These are phyloP conservation scores for Vinca major DNA, from an alignment of 305 asterid genomes.

Conservation along the genomic window DNA sequence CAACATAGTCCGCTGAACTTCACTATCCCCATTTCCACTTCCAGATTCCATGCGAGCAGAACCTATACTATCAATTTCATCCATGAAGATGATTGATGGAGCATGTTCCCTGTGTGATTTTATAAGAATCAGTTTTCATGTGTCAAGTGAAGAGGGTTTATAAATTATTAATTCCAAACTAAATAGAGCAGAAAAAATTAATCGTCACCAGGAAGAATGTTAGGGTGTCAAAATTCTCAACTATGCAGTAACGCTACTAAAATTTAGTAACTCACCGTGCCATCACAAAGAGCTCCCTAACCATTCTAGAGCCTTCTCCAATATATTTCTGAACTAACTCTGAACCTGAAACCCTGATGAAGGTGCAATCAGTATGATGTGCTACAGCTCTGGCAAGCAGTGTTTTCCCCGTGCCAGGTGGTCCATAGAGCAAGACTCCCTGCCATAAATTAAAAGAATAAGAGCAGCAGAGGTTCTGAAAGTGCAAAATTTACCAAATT, in stretches of 20 bases:
- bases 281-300: constrained; percentile 90
- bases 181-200: neutral
- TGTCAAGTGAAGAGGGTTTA: neutral
- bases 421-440: constrained; percentile 86
- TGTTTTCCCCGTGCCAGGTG: constrained; percentile 92
- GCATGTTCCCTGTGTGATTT: constrained; percentile 11
- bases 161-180: neutral
- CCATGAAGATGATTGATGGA: constrained; percentile 17
- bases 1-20: constrained; percentile 60
- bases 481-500: neutral
- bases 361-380: constrained; percentile 86
- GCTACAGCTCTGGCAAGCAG: constrained; percentile 90
- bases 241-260: too few relatives aligned
- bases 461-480: neutral
- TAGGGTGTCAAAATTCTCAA: neutral
- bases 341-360: constrained; percentile 83
- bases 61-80: constrained; percentile 17
- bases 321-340: constrained; percentile 86
- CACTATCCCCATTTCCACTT: constrained; percentile 11
- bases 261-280: constrained; percentile 89
- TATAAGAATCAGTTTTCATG: neutral
- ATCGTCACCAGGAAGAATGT: neutral
- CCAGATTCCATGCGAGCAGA: constrained; percentile 15
- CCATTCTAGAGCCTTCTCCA: constrained; percentile 94
- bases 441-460: constrained; percentile 18